A percentile compares a stretch with the other conserved stretches of the same genome.
phyloP scores from a whole-genome alignment of 306 rosid genomes.

The Inga laurina region DNA sequence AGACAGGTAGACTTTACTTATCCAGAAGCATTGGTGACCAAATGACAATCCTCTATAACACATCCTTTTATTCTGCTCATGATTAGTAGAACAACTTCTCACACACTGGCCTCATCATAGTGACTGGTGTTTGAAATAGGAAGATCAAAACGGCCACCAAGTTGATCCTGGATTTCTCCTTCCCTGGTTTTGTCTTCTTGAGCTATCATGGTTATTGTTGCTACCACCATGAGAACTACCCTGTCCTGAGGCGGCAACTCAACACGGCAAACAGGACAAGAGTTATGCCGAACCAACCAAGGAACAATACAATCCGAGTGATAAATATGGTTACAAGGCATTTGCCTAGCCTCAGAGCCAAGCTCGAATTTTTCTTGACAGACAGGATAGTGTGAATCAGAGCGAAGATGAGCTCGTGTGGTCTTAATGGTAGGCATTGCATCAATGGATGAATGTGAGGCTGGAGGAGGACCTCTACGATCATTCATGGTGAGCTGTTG shows the following conservation, averaged over 20 bases:
- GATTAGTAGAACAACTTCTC: constrained; percentile 49
- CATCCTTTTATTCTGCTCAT: constrained; percentile 48
- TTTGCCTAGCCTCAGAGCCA: constrained; percentile 68
- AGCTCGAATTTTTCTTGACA: constrained; percentile 74
- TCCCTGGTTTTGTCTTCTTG: constrained; percentile 40
- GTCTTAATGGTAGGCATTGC: constrained; percentile 77
- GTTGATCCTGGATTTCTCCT: constrained; percentile 54
- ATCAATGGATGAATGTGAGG: constrained; percentile 60
- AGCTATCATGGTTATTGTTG: constrained; percentile 29
- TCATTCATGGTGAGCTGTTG: constrained; percentile 67
- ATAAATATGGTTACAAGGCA: constrained; percentile 88
- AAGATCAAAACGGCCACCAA: constrained; percentile 69
- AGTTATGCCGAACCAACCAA: constrained; percentile 77
- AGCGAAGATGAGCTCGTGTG: constrained; percentile 57
- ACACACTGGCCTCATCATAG: constrained; percentile 41
- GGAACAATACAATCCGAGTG: constrained; percentile 84
- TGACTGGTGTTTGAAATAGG: constrained; percentile 47
- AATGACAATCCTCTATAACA: too few species aligned
- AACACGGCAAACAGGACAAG: constrained; percentile 85
- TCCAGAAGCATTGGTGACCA: constrained; percentile 4
- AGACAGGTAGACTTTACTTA: not conserved
- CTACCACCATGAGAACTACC: constrained; percentile 31
- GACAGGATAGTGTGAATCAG: constrained; percentile 73
- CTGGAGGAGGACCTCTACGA: constrained; percentile 71
- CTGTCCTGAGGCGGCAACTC: constrained; percentile 67